phyloP scores from a whole-genome alignment of 1,139 yeast species.

The Yamadazyma siamensis region DNA sequence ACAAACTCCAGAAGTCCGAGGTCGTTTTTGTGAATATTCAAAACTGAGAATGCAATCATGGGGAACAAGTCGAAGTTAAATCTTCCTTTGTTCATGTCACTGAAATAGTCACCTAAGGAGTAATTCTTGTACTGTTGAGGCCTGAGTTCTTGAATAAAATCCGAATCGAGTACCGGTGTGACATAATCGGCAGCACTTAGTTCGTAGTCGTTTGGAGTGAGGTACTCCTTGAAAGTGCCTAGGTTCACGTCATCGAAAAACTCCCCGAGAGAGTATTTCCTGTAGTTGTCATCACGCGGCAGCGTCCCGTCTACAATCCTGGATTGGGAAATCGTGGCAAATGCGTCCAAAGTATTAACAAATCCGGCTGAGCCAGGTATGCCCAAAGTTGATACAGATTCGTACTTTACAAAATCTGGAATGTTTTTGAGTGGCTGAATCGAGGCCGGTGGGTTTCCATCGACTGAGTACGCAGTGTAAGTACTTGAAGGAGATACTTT shows the following conservation, averaged over 20 bases:
- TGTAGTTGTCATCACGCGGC: not conserved
- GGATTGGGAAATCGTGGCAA: conserved; percentile 1
- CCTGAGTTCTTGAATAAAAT: too few species aligned
- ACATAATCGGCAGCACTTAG: too few species aligned
- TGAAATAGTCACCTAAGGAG: conserved; percentile 4
- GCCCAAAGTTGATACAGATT: too few species aligned
- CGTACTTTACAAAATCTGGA: too few species aligned
- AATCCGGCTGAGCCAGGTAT: too few species aligned
- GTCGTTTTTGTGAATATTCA: not conserved
- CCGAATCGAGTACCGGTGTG: too few species aligned
- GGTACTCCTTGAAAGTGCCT: conserved; percentile 4
- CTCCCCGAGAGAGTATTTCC: conserved; percentile 4
- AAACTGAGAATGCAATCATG: not conserved
- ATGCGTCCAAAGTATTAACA: too few species aligned
- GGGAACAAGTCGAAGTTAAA: not conserved
- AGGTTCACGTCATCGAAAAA: conserved; percentile 6
- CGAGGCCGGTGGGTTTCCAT: too few species aligned
- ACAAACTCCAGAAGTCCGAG: not conserved
- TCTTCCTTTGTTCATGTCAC: conserved; percentile 2
- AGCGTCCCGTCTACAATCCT: not conserved
- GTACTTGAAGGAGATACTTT: too few species aligned
- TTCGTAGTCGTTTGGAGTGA: too few species aligned
- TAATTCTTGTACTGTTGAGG: conserved; percentile 2
- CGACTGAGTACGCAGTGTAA: too few species aligned
- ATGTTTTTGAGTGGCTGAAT: too few species aligned